Percentiles rank a stretch among this genome's conserved stretches.
phyloP scores from a whole-genome alignment of 768 basidiomycete genomes.

The Holtermanniella nyarrowii region DNA sequence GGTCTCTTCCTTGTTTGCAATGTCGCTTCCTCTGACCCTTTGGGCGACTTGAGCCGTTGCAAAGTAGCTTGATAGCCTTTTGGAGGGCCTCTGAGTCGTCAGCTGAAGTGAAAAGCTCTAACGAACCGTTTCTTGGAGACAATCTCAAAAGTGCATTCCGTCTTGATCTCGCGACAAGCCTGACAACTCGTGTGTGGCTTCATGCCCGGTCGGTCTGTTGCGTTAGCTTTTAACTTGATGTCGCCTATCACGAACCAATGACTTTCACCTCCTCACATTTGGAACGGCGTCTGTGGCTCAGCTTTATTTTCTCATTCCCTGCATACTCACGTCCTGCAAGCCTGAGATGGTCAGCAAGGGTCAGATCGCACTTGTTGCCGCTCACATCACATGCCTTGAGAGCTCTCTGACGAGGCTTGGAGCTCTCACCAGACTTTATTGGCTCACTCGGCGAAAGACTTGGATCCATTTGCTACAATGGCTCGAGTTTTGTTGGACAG shows the following conservation, averaged over 20 bases:
- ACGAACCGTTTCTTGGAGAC: conserved; percentile 7
- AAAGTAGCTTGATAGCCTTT: background rate
- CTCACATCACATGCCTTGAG: background rate
- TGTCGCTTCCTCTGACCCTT: background rate
- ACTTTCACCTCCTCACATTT: background rate
- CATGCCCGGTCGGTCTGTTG: too few relatives aligned
- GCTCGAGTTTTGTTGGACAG: too few relatives aligned
- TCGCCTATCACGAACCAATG: too few relatives aligned
- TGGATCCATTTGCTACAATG: too few relatives aligned
- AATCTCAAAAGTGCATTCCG: conserved; percentile 5
- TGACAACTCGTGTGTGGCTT: background rate
- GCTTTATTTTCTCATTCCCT: background rate
- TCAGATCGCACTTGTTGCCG: too few relatives aligned
- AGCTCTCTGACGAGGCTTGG: background rate
- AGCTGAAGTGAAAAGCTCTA: background rate
- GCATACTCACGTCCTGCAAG: background rate
- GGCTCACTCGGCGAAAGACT: too few relatives aligned
- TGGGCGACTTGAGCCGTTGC: background rate
- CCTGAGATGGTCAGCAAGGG: too few relatives aligned
- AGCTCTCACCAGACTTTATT: too few relatives aligned
- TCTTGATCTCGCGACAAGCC: conserved; percentile 2
- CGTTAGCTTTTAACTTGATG: too few relatives aligned
- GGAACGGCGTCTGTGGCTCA: background rate
- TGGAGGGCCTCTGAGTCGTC: background rate
- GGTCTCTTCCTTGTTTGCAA: background rate